A percentile compares a stretch with the other conserved stretches of the same genome.
Conservation (phyloP, 495 filamentous ascomycete genomes). For the Chaetomidium leptoderma region DNA sequence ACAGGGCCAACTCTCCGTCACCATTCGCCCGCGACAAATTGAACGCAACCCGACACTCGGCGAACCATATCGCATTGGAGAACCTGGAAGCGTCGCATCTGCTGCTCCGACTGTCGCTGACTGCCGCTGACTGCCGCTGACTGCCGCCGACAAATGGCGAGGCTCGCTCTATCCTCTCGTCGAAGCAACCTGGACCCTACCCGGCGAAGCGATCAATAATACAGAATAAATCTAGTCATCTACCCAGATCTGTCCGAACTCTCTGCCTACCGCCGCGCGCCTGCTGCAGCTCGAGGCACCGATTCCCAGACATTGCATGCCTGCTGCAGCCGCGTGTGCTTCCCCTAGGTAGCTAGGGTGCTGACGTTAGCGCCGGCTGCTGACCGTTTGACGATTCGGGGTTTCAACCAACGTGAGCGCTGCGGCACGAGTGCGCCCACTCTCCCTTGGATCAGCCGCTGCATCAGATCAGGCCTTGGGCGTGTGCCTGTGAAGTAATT, state of each 20-base stretch:
- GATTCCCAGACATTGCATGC: background rate
- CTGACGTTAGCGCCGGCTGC: background rate
- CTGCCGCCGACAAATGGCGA: conserved; percentile 15
- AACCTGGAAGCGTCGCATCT: too few relatives aligned
- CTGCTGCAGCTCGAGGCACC: background rate
- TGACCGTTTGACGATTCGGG: background rate
- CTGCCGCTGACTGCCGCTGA: too few relatives aligned
- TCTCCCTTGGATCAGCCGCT: background rate
- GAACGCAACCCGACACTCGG: background rate
- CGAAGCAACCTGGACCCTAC: conserved; percentile 1
- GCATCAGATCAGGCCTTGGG: background rate
- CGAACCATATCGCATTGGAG: too few relatives aligned
- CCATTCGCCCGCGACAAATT: background rate
- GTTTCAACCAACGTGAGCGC: conserved; percentile 5
- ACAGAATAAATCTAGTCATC: too few relatives aligned
- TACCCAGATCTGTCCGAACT: too few relatives aligned
- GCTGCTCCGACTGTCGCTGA: too few relatives aligned
- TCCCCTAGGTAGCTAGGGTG: background rate
- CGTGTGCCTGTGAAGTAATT: conserved; percentile 6
- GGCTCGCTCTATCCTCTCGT: background rate
- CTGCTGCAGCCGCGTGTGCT: background rate
- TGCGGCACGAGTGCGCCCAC: conserved; percentile 13
- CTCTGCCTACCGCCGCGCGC: conserved; percentile 1
- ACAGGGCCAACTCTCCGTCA: conserved; percentile 3
- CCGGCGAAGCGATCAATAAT: conserved; percentile 6